phyloP scores from a whole-genome alignment of 805 yeast species.

The Monosporozyma aerobia region DNA sequence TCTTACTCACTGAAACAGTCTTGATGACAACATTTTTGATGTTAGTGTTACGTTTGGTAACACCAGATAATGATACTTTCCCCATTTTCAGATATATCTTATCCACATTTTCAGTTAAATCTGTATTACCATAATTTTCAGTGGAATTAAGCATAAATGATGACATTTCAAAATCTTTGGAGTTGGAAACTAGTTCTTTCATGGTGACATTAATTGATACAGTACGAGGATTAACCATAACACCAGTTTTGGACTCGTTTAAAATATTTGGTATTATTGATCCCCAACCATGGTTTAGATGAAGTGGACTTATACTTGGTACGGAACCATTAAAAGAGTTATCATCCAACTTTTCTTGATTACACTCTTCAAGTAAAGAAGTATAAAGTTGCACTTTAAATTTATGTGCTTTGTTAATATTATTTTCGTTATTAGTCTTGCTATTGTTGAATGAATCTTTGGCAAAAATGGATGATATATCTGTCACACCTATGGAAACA shows the following conservation, averaged over 20 bases:
- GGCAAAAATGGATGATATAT: constrained; percentile 70
- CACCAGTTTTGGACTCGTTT: constrained; percentile 62
- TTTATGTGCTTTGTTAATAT: constrained; percentile 57
- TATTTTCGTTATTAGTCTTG: constrained; percentile 52
- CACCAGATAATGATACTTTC: constrained; percentile 26
- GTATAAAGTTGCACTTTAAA: constrained; percentile 66
- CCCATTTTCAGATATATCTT: constrained; percentile 52
- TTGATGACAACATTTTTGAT: constrained; percentile 19
- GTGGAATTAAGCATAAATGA: constrained; percentile 20
- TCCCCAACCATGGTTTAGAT: constrained; percentile 71
- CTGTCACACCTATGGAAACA: constrained; percentile 81
- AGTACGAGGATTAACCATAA: constrained; percentile 75
- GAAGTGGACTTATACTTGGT: background rate
- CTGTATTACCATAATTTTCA: constrained; percentile 43
- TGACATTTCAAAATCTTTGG: constrained; percentile 17
- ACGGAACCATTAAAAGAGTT: background rate
- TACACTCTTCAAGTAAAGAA: constrained; percentile 33
- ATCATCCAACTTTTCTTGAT: background rate
- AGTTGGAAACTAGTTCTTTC: constrained; percentile 43
- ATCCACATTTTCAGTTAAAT: constrained; percentile 46
- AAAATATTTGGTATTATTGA: constrained; percentile 71
- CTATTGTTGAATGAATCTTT: constrained; percentile 32
- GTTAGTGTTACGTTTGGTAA: constrained; percentile 11
- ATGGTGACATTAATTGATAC: constrained; percentile 59
- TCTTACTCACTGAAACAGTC: constrained; percentile 33